Percentiles rank a stretch among this genome's conserved stretches.
Evolutionary conservation across 139 green algal species (phyloP).

Genomic region (Eudorina sp.): DNA sequence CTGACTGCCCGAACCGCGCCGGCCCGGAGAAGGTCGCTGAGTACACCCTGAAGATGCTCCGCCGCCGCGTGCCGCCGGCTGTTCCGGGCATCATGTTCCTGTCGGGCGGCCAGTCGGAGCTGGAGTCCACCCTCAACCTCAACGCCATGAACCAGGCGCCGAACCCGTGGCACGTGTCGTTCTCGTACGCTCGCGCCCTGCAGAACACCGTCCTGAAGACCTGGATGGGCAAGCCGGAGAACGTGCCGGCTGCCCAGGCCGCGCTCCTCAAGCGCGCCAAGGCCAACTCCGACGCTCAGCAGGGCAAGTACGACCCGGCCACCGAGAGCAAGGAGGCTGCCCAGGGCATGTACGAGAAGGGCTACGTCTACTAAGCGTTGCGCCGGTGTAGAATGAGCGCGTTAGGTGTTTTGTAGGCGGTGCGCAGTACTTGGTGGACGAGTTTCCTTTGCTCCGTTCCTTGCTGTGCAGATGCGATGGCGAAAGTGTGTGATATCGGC

Average conservation of each 20-base stretch:
- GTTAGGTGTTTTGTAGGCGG: not conserved
- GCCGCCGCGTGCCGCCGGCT: slow-evolving; percentile 95
- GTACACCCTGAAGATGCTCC: slow-evolving; percentile 96
- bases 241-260: slow-evolving; percentile 90
- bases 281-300: slow-evolving; percentile 96
- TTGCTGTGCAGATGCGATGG: not conserved
- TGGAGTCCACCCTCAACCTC: slow-evolving; percentile 99
- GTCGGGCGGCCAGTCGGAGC: slow-evolving; percentile 98
- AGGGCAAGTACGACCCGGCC: slow-evolving; percentile 94
- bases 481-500: too few relatives aligned
- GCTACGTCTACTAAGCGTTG: slow-evolving; percentile 90
- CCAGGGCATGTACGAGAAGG: slow-evolving; percentile 96
- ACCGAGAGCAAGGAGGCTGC: slow-evolving; percentile 78
- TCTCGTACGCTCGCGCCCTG: slow-evolving; percentile 99
- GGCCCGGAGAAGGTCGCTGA: slow-evolving; percentile 90
- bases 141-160: slow-evolving; percentile 99
- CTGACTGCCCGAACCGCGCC: slow-evolving; percentile 85
- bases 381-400: not conserved
- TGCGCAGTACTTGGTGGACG: not conserved
- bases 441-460: not conserved
- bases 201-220: slow-evolving; percentile 93
- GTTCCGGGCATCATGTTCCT: slow-evolving; percentile 99
- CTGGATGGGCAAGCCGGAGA: slow-evolving; percentile 91
- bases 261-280: slow-evolving; percentile 93
- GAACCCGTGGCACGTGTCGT: slow-evolving; percentile 99